phyloP scores from a whole-genome alignment of 495 filamentous ascomycete genomes.

The Massariosphaeria phaeospora region DNA sequence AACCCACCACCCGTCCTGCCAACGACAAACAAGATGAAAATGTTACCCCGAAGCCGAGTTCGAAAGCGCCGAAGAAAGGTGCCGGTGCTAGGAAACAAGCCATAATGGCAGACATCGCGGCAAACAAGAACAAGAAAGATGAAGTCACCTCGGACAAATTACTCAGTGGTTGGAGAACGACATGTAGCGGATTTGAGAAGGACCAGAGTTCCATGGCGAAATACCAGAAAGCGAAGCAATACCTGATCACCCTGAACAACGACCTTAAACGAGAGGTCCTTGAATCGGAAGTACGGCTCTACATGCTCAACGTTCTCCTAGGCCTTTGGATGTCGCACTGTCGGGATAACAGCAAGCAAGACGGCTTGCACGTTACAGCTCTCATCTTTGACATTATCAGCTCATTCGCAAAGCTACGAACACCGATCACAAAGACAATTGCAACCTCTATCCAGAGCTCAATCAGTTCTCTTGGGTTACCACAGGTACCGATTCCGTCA shows the following conservation, averaged over 20 bases:
- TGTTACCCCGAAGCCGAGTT: neutral
- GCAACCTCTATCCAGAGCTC: slow-evolving; percentile 28
- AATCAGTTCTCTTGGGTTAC: slow-evolving; percentile 35
- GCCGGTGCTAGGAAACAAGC: slow-evolving; percentile 35
- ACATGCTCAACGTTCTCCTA: slow-evolving; percentile 45
- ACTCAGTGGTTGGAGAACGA: slow-evolving; percentile 30
- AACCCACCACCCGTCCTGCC: neutral
- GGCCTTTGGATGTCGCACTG: slow-evolving; percentile 35
- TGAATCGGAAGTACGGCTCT: slow-evolving; percentile 46
- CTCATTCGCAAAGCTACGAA: slow-evolving; percentile 20
- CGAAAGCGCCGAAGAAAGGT: slow-evolving; percentile 21
- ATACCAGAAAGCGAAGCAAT: slow-evolving; percentile 34
- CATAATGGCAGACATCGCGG: slow-evolving; percentile 37
- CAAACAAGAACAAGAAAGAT: slow-evolving; percentile 35
- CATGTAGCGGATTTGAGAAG: slow-evolving; percentile 30
- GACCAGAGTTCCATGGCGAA: slow-evolving; percentile 19
- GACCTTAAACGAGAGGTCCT: slow-evolving; percentile 31
- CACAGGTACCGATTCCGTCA: slow-evolving; percentile 25
- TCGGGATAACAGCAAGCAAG: slow-evolving; percentile 25
- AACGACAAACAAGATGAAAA: slow-evolving; percentile 39
- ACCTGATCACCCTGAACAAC: slow-evolving; percentile 34
- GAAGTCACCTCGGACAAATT: slow-evolving; percentile 20
- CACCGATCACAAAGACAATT: slow-evolving; percentile 39
- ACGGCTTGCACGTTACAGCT: slow-evolving; percentile 32
- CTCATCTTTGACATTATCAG: slow-evolving; percentile 32